A percentile compares a stretch with the other conserved stretches of the same genome.
Evolutionary conservation across 257 asterid species (phyloP).

Genomic region (Solanum pimpinellifolium): DNA sequence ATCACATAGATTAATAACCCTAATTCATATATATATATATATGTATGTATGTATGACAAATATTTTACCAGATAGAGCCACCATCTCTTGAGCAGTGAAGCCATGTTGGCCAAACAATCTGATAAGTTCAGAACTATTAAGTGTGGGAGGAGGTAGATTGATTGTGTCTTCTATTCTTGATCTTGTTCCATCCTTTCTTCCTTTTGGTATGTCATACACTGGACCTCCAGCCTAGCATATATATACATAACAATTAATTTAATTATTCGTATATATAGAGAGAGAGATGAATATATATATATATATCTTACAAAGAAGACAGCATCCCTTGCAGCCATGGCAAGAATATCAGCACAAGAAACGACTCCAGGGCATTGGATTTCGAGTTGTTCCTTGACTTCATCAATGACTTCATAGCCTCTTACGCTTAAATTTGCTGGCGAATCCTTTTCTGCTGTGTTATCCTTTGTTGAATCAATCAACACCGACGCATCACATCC

Average conservation of each 20-base stretch:
- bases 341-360: slow-evolving; percentile 88
- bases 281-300: no score
- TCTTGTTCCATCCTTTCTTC: slow-evolving; percentile 79
- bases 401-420: slow-evolving; percentile 74
- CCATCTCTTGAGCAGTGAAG: slow-evolving; percentile 78
- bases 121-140: slow-evolving; percentile 69
- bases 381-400: slow-evolving; percentile 58
- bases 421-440: slow-evolving; percentile 83
- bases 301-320: slow-evolving; percentile 55
- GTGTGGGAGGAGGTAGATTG: slow-evolving; percentile 66
- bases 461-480: slow-evolving; percentile 66
- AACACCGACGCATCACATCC: slow-evolving; percentile 87
- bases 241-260: no score
- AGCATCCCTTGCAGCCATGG: slow-evolving; percentile 90
- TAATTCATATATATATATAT: not conserved
- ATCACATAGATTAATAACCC: not conserved
- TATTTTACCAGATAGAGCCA: slow-evolving; percentile 59
- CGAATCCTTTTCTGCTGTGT: slow-evolving; percentile 89
- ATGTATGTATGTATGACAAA: no score
- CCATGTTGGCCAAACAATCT: slow-evolving; percentile 62
- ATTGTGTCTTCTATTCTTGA: slow-evolving; percentile 75
- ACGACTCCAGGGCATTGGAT: slow-evolving; percentile 76
- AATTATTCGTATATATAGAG: no score
- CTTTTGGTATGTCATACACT: slow-evolving; percentile 59
- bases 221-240: slow-evolving; percentile 74